These are phyloP conservation scores for Strobilomyces dryophilus DNA, from an alignment of 768 basidiomycete genomes.

Conservation along the genomic window DNA sequence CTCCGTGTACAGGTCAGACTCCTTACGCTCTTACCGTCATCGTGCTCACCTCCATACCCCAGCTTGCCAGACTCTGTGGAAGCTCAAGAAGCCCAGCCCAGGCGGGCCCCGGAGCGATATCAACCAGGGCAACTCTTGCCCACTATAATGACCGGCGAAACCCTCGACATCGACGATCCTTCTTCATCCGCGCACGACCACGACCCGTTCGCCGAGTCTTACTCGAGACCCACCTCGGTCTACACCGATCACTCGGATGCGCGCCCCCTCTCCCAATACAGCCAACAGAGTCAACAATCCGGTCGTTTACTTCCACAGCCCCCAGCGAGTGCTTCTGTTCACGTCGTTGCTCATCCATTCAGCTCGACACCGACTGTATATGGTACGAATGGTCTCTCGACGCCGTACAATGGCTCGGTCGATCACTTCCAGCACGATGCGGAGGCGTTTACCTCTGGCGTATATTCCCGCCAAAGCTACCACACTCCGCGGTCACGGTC, in stretches of 20 bases:
- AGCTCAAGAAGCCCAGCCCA: neutral
- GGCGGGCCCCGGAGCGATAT: conserved; percentile 37
- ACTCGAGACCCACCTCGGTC: conserved; percentile 26
- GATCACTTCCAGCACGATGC: conserved; percentile 64
- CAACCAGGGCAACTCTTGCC: conserved; percentile 58
- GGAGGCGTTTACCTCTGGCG: conserved; percentile 68
- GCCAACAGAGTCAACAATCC: conserved; percentile 36
- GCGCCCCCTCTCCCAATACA: conserved; percentile 32
- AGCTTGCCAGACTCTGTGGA: conserved; percentile 11
- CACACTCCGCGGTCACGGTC: conserved; percentile 64
- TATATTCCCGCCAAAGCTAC: conserved; percentile 45
- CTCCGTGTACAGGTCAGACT: conserved; percentile 3
- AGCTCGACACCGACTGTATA: conserved; percentile 11
- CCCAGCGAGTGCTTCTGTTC: conserved; percentile 11
- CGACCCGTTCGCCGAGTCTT: conserved; percentile 27
- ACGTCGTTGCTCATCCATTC: conserved; percentile 25
- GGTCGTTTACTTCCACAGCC: conserved; percentile 25
- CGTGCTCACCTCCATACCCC: neutral
- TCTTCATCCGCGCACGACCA: conserved; percentile 27
- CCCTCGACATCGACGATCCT: conserved; percentile 46
- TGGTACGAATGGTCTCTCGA: conserved; percentile 27
- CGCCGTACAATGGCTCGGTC: conserved; percentile 31
- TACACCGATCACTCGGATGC: conserved; percentile 26
- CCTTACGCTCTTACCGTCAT: neutral
- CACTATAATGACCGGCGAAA: conserved; percentile 64